Conservation (phyloP, 2,329 filamentous ascomycete species). For the Venturia carpophila region DNA sequence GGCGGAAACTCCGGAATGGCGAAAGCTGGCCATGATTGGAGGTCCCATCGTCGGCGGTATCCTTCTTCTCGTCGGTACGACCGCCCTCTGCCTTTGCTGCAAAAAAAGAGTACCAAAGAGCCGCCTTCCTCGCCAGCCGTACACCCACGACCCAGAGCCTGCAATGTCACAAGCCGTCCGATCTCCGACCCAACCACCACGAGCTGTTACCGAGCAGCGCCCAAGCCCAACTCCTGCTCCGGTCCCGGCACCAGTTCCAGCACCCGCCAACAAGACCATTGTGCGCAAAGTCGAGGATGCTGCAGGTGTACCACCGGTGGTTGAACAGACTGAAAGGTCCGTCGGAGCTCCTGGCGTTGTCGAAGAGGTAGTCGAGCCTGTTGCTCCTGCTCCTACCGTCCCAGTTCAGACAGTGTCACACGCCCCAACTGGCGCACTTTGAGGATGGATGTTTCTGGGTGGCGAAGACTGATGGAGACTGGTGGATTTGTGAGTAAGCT, state of each 20-base stretch:
- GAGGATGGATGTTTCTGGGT: not conserved
- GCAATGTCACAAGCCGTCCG: not conserved
- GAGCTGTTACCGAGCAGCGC: not conserved
- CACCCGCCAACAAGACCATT: not conserved
- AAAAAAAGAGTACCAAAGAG: not conserved
- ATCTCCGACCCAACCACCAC: not conserved
- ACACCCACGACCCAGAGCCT: not conserved
- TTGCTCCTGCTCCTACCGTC: not conserved
- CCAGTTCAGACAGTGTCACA: not conserved
- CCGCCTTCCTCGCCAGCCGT: conserved; percentile 2
- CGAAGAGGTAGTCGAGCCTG: not conserved
- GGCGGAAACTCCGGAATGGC: not conserved
- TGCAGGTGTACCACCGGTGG: not conserved
- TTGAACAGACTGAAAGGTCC: not conserved
- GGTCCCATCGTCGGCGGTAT: not conserved
- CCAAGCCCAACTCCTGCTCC: not conserved
- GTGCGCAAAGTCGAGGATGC: not conserved
- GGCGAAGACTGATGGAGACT: not conserved
- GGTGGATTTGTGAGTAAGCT: not conserved
- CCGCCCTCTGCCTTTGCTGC: not conserved
- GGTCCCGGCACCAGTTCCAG: not conserved
- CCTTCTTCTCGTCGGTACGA: not conserved
- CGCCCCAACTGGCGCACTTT: not conserved
- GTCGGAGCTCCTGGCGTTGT: not conserved
- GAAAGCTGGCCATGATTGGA: not conserved